Evolutionary conservation across 116 monocot genomes (phyloP), one percentile per base, ranked within the genome.

Genomic region (Trichopus zeylanicus): DNA sequence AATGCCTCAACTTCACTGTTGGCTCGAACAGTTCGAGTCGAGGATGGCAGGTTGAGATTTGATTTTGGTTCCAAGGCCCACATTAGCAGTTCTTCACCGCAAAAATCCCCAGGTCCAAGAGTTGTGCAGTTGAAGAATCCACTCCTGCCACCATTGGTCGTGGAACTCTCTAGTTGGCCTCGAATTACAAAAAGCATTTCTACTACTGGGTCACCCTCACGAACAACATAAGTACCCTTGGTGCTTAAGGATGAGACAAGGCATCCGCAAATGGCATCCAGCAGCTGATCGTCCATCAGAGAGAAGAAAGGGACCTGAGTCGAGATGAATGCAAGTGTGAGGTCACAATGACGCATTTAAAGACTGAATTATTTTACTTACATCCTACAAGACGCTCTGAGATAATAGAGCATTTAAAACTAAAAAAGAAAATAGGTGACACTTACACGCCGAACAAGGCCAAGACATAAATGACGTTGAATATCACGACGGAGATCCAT

Each of bases 251-350:
- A 84, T 26, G 90, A 87, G 30, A 87, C 77, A 0, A 95, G 66
- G 24, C 90, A 83, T 48, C 90, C 90, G 23, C 90, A 90, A 24
- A 95, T 95, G 26, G 95, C 90, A 46, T 95, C 90, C 25, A 90
- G 64, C 7, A 95, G 80, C 51, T 95, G 95, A 46, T 65, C 81
- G 58, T 95, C 90, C 95, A 95, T 95, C 71, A 87, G 81, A 5
- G 86, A 76, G 72, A 95, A 95, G 70, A 95, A 95, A 4, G 90
- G 86, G 23, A 95, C 93, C 93, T 93, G n/a, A n/a, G n/a, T n/a
- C n/a, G n/a, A n/a, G n/a, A n/a, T n/a, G n/a, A n/a, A n/a, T n/a
- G n/a, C n/a, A n/a, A n/a, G n/a, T n/a, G 75, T 52, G 27, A 35
- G 24, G 16, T 6, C 35, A 61, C 7, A 9, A 22, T 31, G 11